phyloP scores from a whole-genome alignment of 2,329 filamentous ascomycete species.

The Aspergillus fumigatus region DNA sequence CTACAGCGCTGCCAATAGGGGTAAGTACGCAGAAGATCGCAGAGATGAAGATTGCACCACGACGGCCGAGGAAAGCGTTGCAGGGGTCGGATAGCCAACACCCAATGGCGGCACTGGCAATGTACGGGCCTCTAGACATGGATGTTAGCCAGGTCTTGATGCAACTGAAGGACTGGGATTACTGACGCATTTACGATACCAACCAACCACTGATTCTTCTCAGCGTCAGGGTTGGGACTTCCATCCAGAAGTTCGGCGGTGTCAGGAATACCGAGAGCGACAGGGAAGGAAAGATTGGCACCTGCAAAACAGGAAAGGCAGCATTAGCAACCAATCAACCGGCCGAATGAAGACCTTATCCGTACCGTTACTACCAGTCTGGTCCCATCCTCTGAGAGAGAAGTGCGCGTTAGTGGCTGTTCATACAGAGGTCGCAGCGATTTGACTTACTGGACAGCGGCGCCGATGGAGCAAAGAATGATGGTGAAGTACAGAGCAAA shows the following conservation, averaged over 20 bases:
- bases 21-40: slow-evolving; percentile 63
- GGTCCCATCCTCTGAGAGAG: slow-evolving; percentile 26
- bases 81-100: slow-evolving; percentile 65
- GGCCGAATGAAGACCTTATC: not conserved
- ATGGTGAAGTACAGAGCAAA: slow-evolving; percentile 47
- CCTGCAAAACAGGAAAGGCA: slow-evolving; percentile 31
- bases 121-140: slow-evolving; percentile 44
- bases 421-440: not conserved
- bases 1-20: slow-evolving; percentile 61
- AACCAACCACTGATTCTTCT: slow-evolving; percentile 54
- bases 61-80: slow-evolving; percentile 56
- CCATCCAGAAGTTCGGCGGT: slow-evolving; percentile 6
- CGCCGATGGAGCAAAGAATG: slow-evolving; percentile 49
- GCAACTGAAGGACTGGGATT: slow-evolving; percentile 45
- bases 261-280: slow-evolving; percentile 43
- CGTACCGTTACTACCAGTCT: slow-evolving; percentile 30
- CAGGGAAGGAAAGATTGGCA: slow-evolving; percentile 50
- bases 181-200: slow-evolving; percentile 58
- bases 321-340: not conserved
- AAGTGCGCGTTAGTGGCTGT: not conserved
- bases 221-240: slow-evolving; percentile 29
- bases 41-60: slow-evolving; percentile 61
- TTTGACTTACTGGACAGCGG: slow-evolving; percentile 45
- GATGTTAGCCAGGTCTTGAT: slow-evolving; percentile 9
- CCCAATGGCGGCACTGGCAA: slow-evolving; percentile 51